phyloP scores from a whole-genome alignment of 2,329 filamentous ascomycete genomes.

The Aspergillus ibericus region DNA sequence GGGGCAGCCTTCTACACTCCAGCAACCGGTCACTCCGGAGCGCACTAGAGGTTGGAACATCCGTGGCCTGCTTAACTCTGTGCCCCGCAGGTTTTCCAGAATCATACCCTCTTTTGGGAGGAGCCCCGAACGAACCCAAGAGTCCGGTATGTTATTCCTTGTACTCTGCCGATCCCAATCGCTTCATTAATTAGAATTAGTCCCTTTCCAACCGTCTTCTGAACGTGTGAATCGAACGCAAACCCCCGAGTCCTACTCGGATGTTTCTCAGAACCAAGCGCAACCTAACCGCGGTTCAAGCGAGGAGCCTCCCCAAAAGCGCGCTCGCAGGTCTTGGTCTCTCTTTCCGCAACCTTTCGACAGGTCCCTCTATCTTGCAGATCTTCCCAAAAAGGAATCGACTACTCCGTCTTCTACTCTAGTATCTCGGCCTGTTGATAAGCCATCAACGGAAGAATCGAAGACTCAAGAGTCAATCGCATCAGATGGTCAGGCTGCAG shows the following conservation, averaged over 20 bases:
- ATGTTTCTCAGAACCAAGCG: slow-evolving; percentile 7
- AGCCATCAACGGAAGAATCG: slow-evolving; percentile 1
- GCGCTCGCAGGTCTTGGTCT: slow-evolving; percentile 25
- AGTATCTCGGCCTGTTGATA: neutral
- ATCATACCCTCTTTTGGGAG: slow-evolving; percentile 24
- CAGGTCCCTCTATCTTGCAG: slow-evolving; percentile 22
- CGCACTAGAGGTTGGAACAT: slow-evolving; percentile 29
- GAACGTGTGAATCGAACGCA: slow-evolving; percentile 19
- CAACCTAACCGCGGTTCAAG: slow-evolving; percentile 17
- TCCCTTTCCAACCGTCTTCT: slow-evolving; percentile 15
- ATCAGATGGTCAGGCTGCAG: neutral
- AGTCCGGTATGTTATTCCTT: slow-evolving; percentile 13
- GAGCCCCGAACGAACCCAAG: slow-evolving; percentile 16
- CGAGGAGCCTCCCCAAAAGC: slow-evolving; percentile 19
- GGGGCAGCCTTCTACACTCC: slow-evolving; percentile 6
- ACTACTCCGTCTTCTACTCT: neutral
- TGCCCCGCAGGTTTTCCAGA: slow-evolving; percentile 30
- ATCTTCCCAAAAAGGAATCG: slow-evolving; percentile 9
- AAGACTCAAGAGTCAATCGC: neutral
- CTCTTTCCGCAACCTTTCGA: slow-evolving; percentile 29
- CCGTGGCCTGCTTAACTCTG: slow-evolving; percentile 31
- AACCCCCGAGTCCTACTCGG: neutral
- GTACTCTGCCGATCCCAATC: neutral
- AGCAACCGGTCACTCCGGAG: slow-evolving; percentile 24
- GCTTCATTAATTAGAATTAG: slow-evolving; percentile 13